Base-by-base conservation (phyloP, 306 rosid species). In the Coriaria nepalensis region DNA sequence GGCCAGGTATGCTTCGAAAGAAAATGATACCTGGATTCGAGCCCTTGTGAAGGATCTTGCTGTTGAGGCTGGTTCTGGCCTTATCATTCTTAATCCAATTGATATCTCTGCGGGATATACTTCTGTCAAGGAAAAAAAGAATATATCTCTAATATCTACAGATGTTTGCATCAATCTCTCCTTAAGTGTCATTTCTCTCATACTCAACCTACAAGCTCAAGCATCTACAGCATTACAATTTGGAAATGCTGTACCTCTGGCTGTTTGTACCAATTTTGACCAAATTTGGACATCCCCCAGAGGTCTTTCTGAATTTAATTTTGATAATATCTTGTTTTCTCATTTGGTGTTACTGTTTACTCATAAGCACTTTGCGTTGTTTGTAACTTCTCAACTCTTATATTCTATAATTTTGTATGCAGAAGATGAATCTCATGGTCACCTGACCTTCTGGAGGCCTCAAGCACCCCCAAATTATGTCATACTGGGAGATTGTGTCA, bases 101-200 rank as follows among this genome's bases (percentile, higher is more conserved):
- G 98, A 90, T 69, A 66, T 90, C 53, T 84, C 98, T n/a, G 98
- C 79, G 58, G 98, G 98, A 53, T 90, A 77, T 56, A 90, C 98
- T 58, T 90, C 95, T 40, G 82, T 85, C 33, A 90, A 85, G 72
- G 98, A 85, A 60, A 90, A 85, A 78, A 85, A 87, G 47, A 90
- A 75, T 66, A 75, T 90, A 68, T 90, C 98, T 69, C 57, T 90
- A 59, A 59, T 77, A 52, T 79, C 85, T 69, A 84, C 95, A 0
- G 88, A 85, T 64, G 78, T 90, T 59, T 79, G 81, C 67, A 63
- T 90, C 66, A 95, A 85, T 90, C 94, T 90, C 68, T 90, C 98
- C 53, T 73, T 90, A 10, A 79, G 95, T 79, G 87, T 68, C 10
- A 56, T 77, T 62, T 85, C 95, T 61, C 94, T 90, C 55, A 71